Conservation (phyloP, 495 filamentous ascomycete genomes). For the Penicillium roqueforti region DNA sequence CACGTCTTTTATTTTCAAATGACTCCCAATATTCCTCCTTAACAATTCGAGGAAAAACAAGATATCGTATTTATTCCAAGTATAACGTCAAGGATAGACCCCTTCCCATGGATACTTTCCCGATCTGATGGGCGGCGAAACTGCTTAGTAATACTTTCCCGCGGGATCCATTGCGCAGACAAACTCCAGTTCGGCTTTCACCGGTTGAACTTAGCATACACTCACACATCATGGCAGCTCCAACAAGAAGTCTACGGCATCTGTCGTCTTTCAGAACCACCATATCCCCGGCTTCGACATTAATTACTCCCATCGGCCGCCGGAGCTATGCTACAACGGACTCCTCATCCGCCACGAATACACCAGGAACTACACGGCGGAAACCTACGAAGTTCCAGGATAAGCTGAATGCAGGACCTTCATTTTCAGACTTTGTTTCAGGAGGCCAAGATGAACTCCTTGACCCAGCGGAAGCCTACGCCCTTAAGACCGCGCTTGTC, state of each 20-base stretch:
- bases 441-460: conserved; percentile 53
- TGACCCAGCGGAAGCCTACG: conserved; percentile 52
- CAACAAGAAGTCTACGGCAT: conserved; percentile 35
- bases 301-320: conserved; percentile 16
- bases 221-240: conserved; percentile 34
- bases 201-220: conserved; percentile 5
- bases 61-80: background rate
- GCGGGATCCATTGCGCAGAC: conserved; percentile 12
- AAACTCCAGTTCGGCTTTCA: conserved; percentile 11
- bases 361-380: conserved; percentile 28
- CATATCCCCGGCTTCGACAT: conserved; percentile 13
- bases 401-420: conserved; percentile 72
- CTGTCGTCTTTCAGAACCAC: conserved; percentile 31
- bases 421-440: conserved; percentile 78
- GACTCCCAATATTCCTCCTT: too few relatives aligned
- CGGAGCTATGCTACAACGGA: conserved; percentile 44
- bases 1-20: background rate
- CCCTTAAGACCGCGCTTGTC: conserved; percentile 71
- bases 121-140: conserved; percentile 7
- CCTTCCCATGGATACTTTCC: conserved; percentile 3
- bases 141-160: conserved; percentile 21
- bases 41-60: too few relatives aligned
- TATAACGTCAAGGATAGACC: background rate
- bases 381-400: conserved; percentile 71
- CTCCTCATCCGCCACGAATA: conserved; percentile 34